These are phyloP conservation scores for Raphidocelis subcapitata DNA, from an alignment of 139 green algal species.

Conservation along the genomic window DNA sequence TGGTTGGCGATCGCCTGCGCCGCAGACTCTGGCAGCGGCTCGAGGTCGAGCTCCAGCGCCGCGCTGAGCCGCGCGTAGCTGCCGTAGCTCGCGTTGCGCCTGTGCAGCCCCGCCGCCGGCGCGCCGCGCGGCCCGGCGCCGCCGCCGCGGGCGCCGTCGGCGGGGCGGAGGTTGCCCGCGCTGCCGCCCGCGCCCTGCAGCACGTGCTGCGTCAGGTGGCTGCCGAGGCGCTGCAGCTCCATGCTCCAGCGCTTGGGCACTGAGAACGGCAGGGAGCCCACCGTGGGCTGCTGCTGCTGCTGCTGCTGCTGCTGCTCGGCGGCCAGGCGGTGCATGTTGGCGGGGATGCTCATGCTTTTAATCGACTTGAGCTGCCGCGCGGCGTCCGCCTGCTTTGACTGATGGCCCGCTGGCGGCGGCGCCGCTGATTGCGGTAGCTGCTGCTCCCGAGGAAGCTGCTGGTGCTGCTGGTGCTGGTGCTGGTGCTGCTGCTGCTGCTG, in stretches of 20 bases:
- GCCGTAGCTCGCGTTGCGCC: not conserved
- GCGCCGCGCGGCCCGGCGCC: not conserved
- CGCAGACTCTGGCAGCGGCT: conserved; percentile 12
- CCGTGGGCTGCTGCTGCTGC: conserved; percentile 10
- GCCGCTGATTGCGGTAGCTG: conserved; percentile 8
- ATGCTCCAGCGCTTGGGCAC: conserved; percentile 26
- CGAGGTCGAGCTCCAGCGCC: conserved; percentile 5
- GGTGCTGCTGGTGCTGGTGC: not conserved
- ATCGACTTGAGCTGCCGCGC: not conserved
- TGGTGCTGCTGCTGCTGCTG: conserved; percentile 1
- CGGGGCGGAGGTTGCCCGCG: too few relatives aligned
- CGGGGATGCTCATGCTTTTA: conserved; percentile 13
- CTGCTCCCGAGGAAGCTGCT: conserved; percentile 3
- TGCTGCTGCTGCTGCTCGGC: conserved; percentile 20
- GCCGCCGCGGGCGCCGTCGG: too few relatives aligned
- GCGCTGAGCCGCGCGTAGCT: conserved; percentile 14
- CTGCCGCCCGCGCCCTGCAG: too few relatives aligned
- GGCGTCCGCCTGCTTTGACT: not conserved
- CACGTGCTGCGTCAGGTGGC: conserved; percentile 21
- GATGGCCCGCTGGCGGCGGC: not conserved
- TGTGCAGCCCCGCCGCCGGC: not conserved
- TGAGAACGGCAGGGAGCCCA: conserved; percentile 6
- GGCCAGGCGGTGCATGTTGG: conserved; percentile 12
- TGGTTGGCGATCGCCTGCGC: conserved; percentile 1
- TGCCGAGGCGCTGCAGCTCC: conserved; percentile 26